Evolutionary conservation across 2,329 filamentous ascomycete species (phyloP), one percentile per base, ranked within the genome.

Genomic region (Colletotrichum noveboracense): DNA sequence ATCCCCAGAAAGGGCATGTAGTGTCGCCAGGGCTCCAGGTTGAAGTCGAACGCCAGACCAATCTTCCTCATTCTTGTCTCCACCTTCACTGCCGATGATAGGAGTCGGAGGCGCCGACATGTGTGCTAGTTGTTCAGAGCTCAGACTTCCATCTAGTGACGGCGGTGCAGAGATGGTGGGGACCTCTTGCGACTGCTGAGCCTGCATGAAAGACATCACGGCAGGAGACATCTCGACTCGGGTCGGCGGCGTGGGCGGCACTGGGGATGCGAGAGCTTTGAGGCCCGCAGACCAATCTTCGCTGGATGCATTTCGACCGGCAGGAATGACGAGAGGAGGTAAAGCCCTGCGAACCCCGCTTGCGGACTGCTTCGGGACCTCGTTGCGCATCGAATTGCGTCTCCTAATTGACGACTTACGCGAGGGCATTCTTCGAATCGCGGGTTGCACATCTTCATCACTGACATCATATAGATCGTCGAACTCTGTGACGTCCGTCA

Each of bases 401-500:
- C 88, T 86, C 81, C 85, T 88, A 28, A 84, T 89, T 80, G 82
- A 75, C 26, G 79, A 74, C 75, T 78, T 81, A 64, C 77, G 78
- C 16, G 77, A 71, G 80, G 80, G 66, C 80, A 81, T 66, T 21
- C 72, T 56, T 30, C 69, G 66, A 43, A 77, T n/a, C 18, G 66
- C 60, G 26, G 60, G 61, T 10, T 66, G 34, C 28, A 91, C 89
- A 79, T 98, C 95, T 70, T 95, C 92, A 78, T 97, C 95, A 18
- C 95, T 96, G 56, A 95, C 90, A 84, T 97, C 94, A 84, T 98
- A 98, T 65, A 98, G 87, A 80, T 97, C 95, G 84, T 98, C 95
- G 80, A 96, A 96, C 78, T 95, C 93, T 79, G 91, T 94, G 77
- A 89, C 89, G 79, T 92, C 91, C 78, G 93, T 93, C 82, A 90